phyloP scores from a whole-genome alignment of 2,329 filamentous ascomycete genomes.

The Didymella pinodella region DNA sequence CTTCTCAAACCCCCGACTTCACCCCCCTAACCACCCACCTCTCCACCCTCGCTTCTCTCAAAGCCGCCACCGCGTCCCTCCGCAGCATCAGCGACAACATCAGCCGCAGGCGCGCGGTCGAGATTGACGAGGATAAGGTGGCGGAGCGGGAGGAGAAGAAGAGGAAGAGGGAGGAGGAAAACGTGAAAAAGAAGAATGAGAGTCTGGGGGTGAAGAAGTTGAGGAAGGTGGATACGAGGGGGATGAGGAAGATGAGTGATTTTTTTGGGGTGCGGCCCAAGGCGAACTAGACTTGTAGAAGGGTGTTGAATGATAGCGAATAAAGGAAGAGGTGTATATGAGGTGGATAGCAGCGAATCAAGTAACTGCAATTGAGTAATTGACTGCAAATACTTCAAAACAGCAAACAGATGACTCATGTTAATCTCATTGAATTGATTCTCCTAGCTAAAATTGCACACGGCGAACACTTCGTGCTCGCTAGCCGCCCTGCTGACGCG shows the following conservation, averaged over 20 bases:
- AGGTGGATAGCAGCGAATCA: too few relatives aligned
- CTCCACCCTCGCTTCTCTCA: conserved; percentile 69
- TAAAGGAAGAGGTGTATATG: too few relatives aligned
- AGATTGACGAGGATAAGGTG: conserved; percentile 71
- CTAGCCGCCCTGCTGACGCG: background rate
- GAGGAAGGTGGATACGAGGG: conserved; percentile 86
- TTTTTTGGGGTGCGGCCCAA: conserved; percentile 79
- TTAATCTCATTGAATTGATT: too few relatives aligned
- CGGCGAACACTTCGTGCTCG: too few relatives aligned
- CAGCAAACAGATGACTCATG: too few relatives aligned
- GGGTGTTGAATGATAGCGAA: too few relatives aligned
- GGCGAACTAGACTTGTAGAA: conserved; percentile 19
- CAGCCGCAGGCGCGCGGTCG: conserved; percentile 65
- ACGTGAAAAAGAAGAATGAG: conserved; percentile 81
- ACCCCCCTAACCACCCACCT: conserved; percentile 74
- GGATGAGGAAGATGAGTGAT: conserved; percentile 96
- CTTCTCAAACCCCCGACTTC: conserved; percentile 68
- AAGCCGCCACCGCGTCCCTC: conserved; percentile 73
- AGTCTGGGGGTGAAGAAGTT: conserved; percentile 80
- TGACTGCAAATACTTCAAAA: too few relatives aligned
- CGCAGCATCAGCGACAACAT: conserved; percentile 75
- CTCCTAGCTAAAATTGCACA: too few relatives aligned
- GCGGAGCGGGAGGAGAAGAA: conserved; percentile 76
- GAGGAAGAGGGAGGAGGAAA: conserved; percentile 85
- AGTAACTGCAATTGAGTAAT: too few relatives aligned